Evolutionary conservation across 2,329 filamentous ascomycete genomes (phyloP).

Genomic region (Calonectria naviculata): DNA sequence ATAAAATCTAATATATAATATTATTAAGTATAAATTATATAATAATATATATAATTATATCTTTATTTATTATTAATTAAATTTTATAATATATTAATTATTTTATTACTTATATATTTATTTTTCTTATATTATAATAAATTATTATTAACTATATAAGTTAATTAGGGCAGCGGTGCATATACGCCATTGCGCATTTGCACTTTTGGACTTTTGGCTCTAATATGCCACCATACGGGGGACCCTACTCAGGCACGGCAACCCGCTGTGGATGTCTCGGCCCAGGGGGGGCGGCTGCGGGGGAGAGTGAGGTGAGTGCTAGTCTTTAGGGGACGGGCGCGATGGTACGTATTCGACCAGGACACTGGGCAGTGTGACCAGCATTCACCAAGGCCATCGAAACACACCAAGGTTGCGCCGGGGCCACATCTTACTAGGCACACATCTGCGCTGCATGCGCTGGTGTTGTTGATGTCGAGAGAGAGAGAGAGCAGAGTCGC

Average conservation of each 20-base stretch:
- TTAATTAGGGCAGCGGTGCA: too few relatives aligned
- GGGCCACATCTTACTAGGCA: neutral
- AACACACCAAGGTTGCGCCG: neutral
- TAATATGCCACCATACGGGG: too few relatives aligned
- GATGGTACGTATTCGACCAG: neutral
- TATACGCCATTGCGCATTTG: too few relatives aligned
- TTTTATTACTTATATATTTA: too few relatives aligned
- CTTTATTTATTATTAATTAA: too few relatives aligned
- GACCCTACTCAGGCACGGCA: slow-evolving; percentile 13
- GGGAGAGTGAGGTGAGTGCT: neutral
- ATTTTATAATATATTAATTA: too few relatives aligned
- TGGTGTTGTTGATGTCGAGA: neutral
- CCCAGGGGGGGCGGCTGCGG: slow-evolving; percentile 10
- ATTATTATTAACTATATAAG: too few relatives aligned
- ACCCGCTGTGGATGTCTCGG: slow-evolving; percentile 24
- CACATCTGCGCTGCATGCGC: neutral
- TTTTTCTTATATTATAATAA: too few relatives aligned
- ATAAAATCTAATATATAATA: too few relatives aligned
- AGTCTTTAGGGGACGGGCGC: neutral
- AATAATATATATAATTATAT: too few relatives aligned
- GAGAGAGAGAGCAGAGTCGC: neutral
- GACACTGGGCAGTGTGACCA: neutral
- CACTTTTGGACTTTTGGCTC: too few relatives aligned
- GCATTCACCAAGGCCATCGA: neutral
- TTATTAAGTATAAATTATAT: too few relatives aligned